Conservation (phyloP, 129 eudicot genomes). For the sunflower (Helianthus annuus) region HanXRQr2.0-SUNRISE NC_035442.2:61937981-61938480, state of each 20-base stretch:
- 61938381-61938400: conserved; percentile 50
- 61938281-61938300: conserved; percentile 27
- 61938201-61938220: conserved; percentile 10
- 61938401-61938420: conserved; percentile 82
- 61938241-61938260: conserved; percentile 7
- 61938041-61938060: too few species aligned
- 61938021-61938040: too few species aligned
- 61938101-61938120: background rate
- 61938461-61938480: conserved; percentile 54
- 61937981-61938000: too few species aligned
- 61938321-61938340: conserved; percentile 75
- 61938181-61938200: conserved; percentile 21
- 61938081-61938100: background rate
- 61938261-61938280: conserved; percentile 39
- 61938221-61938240: conserved; percentile 16
- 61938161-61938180: conserved; percentile 26
- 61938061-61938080: too few species aligned
- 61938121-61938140: background rate
- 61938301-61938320: conserved; percentile 77
- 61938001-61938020: too few species aligned
- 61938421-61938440: conserved; percentile 66
- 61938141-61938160: conserved; percentile 28
- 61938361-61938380: conserved; percentile 50
- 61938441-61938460: conserved; percentile 50
- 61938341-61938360: conserved; percentile 84